Conservation (phyloP, 257 asterid species). For the Solanum raphanifolium region DNA sequence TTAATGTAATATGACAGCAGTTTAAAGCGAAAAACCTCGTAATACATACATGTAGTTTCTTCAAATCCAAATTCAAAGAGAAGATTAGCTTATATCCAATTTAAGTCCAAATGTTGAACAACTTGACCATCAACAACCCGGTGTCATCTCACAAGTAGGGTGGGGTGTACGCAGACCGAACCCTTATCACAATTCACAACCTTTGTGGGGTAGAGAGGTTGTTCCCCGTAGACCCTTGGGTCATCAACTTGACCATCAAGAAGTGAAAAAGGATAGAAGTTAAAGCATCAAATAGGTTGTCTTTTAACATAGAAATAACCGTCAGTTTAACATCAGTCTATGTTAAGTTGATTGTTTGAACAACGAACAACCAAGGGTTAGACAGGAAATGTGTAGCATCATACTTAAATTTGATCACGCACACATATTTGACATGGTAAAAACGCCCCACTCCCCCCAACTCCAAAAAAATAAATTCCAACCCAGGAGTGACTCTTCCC, state of each 20-base stretch:
- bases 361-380: not conserved
- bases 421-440: not conserved
- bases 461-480: too few relatives aligned
- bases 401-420: not conserved
- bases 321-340: not conserved
- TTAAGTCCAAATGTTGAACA: not conserved
- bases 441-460: not conserved
- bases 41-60: not conserved
- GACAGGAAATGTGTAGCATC: not conserved
- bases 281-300: not conserved
- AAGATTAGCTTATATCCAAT: not conserved
- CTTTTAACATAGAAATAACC: not conserved
- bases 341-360: not conserved
- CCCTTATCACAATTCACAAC: not conserved
- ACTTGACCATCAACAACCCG: not conserved
- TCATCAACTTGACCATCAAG: not conserved
- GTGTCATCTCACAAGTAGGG: not conserved
- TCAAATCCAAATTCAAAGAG: not conserved
- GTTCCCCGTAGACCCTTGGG: not conserved
- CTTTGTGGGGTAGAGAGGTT: not conserved
- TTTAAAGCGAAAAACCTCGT: not conserved
- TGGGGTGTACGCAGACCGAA: not conserved
- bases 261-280: not conserved
- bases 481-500: not conserved
- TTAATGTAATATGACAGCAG: not conserved